Conservation (phyloP, 805 yeast genomes). For the Kodamaea lidongshanica region DNA sequence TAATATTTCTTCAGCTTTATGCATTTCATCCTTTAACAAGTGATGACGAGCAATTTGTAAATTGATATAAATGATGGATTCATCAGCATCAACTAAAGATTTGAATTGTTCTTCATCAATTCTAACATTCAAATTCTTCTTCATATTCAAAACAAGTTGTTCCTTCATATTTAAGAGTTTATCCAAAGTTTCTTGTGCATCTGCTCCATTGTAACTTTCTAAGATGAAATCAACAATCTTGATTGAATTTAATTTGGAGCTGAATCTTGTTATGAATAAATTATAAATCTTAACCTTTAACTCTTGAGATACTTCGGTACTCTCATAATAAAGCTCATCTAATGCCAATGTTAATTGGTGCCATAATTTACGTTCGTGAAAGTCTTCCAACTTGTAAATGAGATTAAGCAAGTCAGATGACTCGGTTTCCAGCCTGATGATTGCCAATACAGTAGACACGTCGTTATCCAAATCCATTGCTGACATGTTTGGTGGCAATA, state of each 20-base stretch:
- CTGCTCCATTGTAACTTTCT: slow-evolving; percentile 31
- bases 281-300: slow-evolving; percentile 64
- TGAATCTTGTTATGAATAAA: slow-evolving; percentile 61
- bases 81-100: slow-evolving; percentile 44
- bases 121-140: slow-evolving; percentile 25
- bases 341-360: slow-evolving; percentile 79
- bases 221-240: slow-evolving; percentile 73
- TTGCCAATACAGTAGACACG: slow-evolving; percentile 43
- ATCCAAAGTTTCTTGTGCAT: slow-evolving; percentile 24
- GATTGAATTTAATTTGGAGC: slow-evolving; percentile 69
- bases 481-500: slow-evolving; percentile 19
- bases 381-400: slow-evolving; percentile 71
- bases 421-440: slow-evolving; percentile 62
- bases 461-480: slow-evolving; percentile 39
- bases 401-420: slow-evolving; percentile 51
- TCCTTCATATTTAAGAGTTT: slow-evolving; percentile 31
- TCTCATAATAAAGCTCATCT: slow-evolving; percentile 46
- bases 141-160: slow-evolving; percentile 20
- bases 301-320: slow-evolving; percentile 32
- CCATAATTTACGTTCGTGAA: slow-evolving; percentile 88
- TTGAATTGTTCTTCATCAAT: slow-evolving; percentile 19
- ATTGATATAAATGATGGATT: slow-evolving; percentile 40
- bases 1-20: slow-evolving; percentile 61
- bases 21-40: slow-evolving; percentile 45
- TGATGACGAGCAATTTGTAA: slow-evolving; percentile 72